phyloP scores from a whole-genome alignment of 1,139 yeast genomes.

The Wickerhamiella infanticola region DNA sequence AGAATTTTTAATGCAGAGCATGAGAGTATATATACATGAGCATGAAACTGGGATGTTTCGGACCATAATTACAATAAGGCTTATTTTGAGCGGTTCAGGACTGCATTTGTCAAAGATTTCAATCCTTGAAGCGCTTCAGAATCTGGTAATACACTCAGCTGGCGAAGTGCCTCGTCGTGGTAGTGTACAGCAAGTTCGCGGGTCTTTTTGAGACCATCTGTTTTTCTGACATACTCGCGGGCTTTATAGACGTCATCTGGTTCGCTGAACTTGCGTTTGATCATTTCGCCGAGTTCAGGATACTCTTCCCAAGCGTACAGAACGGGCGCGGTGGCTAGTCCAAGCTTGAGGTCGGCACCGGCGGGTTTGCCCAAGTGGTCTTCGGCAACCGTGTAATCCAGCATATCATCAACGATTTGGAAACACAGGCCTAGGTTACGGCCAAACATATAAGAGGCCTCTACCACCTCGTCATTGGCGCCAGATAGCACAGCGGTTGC shows the following conservation, averaged over 20 bases:
- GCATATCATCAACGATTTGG: constrained; percentile 91
- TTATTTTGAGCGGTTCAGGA: constrained; percentile 64
- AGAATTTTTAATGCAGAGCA: not conserved
- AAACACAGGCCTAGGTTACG: constrained; percentile 87
- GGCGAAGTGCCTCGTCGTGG: constrained; percentile 57
- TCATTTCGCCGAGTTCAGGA: constrained; percentile 71
- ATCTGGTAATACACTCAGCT: constrained; percentile 57
- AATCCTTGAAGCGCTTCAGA: constrained; percentile 83
- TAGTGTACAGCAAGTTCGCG: constrained; percentile 61
- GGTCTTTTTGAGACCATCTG: constrained; percentile 66
- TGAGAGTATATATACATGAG: not conserved
- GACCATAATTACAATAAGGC: not conserved
- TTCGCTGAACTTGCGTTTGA: constrained; percentile 63
- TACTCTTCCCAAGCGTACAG: constrained; percentile 83
- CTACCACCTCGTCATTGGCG: constrained; percentile 55
- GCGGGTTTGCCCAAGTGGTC: constrained; percentile 83
- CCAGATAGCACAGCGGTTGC: constrained; percentile 92
- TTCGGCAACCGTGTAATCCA: constrained; percentile 81
- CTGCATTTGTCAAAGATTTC: constrained; percentile 67
- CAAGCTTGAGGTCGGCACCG: constrained; percentile 85
- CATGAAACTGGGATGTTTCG: not conserved
- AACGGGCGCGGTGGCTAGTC: constrained; percentile 95
- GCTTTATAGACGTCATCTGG: constrained; percentile 79
- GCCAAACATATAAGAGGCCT: constrained; percentile 81
- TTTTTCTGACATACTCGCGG: constrained; percentile 50